Base-by-base conservation (phyloP, 495 filamentous ascomycete species). In the Trypethelium eluteriae region DNA sequence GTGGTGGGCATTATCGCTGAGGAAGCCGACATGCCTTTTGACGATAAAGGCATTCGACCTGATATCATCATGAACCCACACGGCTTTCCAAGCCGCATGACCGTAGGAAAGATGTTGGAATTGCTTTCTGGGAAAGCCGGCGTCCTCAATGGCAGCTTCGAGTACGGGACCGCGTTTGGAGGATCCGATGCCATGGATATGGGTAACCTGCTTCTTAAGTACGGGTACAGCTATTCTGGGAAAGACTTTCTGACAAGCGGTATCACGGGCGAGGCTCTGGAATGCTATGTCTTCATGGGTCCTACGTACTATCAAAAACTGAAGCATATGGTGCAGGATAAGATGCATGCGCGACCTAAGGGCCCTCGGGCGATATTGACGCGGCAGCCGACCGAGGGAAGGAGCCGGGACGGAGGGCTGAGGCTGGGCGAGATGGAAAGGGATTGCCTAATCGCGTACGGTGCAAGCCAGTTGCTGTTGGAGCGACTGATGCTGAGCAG, bases 51-150 rank as follows among this genome's bases (percentile, higher is more conserved):
- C 3, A 88, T 99, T 68, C 85, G 84, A 47, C 94, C 94, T 0
- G 94, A 99, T 75, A 94, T 99, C 73, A 99, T 99, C 85, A 99
- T 99, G 95, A 99, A 99, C 80, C 94, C 94, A 1, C 94, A 99
- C 78, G 94, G 95, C 85, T 98, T 99, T 83, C 94, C 94, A 7
- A 97, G 93, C 11, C 94, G 94, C 75, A 99, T 99, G 94, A 99
- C 94, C 61, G 95, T 99, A 70, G 94, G 95, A 10, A 98, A 99
- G 76, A 91, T 99, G 82, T 82, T 99, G 63, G 94, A 99, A 76
- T 88, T 96, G 53, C 82, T 99, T 12, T 89, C 93, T 1, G 95
- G 95, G 61, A 99, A 99, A 77, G 93, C 95, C 2, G 89, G 92
- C 35, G 87, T 98, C 2, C 74, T 98, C 25, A 81, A 85, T 38